Evolutionary conservation across 177 flowering plant species (phyloP), one percentile per base, ranked within the genome.

Genomic region (Vitis hybrid): DNA sequence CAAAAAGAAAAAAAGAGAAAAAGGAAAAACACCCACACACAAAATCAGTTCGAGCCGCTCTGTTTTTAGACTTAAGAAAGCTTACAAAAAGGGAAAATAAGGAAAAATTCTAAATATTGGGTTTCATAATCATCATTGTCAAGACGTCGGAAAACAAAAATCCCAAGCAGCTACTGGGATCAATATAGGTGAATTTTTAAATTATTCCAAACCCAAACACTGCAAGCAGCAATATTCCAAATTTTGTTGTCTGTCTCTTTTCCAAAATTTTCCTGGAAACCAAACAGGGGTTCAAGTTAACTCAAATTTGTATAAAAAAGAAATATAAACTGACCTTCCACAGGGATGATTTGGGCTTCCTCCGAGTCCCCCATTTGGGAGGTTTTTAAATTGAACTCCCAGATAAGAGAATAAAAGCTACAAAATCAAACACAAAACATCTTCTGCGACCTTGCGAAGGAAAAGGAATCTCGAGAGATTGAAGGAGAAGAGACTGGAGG

Each of bases 261-360:
- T 31, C 54, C 7, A 8, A 2, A 18, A 2, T 20, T 58, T 58
- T 58, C 61, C 20, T 28, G 24, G 31, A 11, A 18, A 58, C 61
- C 24, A 11, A 58, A 19, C 61, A 55, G 18, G 17, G 15, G 58
- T 14, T 17, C 31, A 55, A 22, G 2, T 60, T 10, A 8, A 8
- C 9, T 38, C 47, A 38, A 38, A 38, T 5, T 38, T 38, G 47
- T 38, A 8, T 38, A 55, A 50, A 17, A 52, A 11, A 50, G 2
- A n/a, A 60, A 1, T 14, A 51, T 3, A 66, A 33, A 62, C 24
- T 4, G 28, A 72, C 77, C 70, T 74, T 70, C 71, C 62, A 50
- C 61, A 47, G 67, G 52, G 72, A 76, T 54, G 69, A 62, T 22
- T 53, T 31, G 20, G 2, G 67, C 38, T 59, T 66, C 20, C 67